Percentiles rank a stretch among this genome's conserved stretches.
Conservation (phyloP, 2,329 filamentous ascomycete genomes). For the Alternaria gansuensis region DNA sequence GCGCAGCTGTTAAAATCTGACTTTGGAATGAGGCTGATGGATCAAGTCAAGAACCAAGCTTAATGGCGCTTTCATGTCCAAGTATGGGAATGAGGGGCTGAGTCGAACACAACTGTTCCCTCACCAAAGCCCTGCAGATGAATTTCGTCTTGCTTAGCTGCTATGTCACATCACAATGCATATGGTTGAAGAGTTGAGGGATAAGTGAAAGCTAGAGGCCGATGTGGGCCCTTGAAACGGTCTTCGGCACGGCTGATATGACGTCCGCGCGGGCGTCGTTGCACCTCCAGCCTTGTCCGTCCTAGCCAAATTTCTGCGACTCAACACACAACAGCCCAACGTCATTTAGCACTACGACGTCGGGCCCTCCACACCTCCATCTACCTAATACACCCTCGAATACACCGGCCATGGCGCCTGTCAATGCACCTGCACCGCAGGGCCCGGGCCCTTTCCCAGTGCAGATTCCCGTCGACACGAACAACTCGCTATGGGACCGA, state of each 20-base stretch:
- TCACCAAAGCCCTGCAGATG: too few species aligned
- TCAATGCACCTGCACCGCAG: slow-evolving; percentile 41
- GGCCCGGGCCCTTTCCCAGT: slow-evolving; percentile 50
- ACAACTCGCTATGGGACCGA: slow-evolving; percentile 83
- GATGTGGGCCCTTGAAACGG: neutral
- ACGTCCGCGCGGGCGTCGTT: slow-evolving; percentile 9
- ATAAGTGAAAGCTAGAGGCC: too few species aligned
- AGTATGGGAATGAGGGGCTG: too few species aligned
- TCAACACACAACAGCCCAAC: slow-evolving; percentile 23
- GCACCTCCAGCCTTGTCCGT: slow-evolving; percentile 14
- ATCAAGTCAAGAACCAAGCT: too few species aligned
- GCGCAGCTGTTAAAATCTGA: too few species aligned
- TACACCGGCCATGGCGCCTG: slow-evolving; percentile 42
- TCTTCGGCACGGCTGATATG: neutral
- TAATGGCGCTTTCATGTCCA: too few species aligned
- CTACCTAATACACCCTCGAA: slow-evolving; percentile 12
- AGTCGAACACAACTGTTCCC: too few species aligned
- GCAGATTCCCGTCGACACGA: slow-evolving; percentile 49
- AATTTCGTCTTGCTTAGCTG: too few species aligned
- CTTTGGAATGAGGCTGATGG: too few species aligned
- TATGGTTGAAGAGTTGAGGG: too few species aligned
- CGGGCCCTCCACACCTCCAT: slow-evolving; percentile 12
- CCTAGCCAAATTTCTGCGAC: slow-evolving; percentile 30
- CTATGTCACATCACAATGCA: too few species aligned
- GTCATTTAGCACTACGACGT: slow-evolving; percentile 28